These are phyloP conservation scores for Xylariaceae sp. DNA, from an alignment of 2,329 filamentous ascomycete genomes.

Conservation along the genomic window DNA sequence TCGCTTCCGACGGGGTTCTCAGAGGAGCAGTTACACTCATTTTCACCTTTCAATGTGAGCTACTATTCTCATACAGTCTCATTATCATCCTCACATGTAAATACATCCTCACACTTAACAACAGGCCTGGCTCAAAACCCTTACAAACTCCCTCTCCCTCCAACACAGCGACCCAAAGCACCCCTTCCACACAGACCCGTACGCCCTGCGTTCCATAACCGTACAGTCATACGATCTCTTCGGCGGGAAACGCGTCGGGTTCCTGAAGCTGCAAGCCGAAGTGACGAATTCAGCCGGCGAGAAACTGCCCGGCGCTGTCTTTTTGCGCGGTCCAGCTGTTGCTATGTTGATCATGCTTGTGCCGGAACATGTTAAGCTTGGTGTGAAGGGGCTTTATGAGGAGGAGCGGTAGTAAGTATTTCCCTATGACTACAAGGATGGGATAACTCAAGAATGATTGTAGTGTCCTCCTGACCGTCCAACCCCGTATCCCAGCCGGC, in stretches of 20 bases:
- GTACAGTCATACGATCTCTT: conserved; percentile 53
- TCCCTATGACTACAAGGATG: no score
- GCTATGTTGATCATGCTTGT: conserved; percentile 54
- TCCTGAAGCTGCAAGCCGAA: conserved; percentile 49
- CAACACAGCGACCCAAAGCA: conserved; percentile 40
- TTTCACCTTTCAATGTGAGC: conserved; percentile 47
- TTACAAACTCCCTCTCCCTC: conserved; percentile 42
- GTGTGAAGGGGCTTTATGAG: conserved; percentile 14
- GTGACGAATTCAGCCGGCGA: conserved; percentile 46
- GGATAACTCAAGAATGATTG: neutral
- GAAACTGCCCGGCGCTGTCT: conserved; percentile 47
- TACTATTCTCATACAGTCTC: no score
- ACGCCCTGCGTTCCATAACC: conserved; percentile 45
- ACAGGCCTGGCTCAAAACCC: conserved; percentile 46
- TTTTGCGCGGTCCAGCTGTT: conserved; percentile 56
- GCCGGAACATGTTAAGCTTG: conserved; percentile 41
- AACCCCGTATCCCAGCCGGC: conserved; percentile 52
- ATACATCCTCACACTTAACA: no score
- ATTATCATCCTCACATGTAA: no score
- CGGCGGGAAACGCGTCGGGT: conserved; percentile 44
- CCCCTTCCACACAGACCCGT: conserved; percentile 51
- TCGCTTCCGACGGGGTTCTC: conserved; percentile 41
- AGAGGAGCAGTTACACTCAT: conserved; percentile 41
- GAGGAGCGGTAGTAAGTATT: conserved; percentile 41
- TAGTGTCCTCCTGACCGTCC: conserved; percentile 51